These are phyloP conservation scores for barley (Hordeum vulgare) DNA, from an alignment of 176 grass and related monocot genomes.

Conservation along the genomic window MorexV3_pseudomolecules_assembly NC_058519.1:54697825-54698324, in stretches of 20 bases:
- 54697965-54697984: not conserved
- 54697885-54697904: not conserved
- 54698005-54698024: constrained; percentile 79
- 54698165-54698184: not conserved
- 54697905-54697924: not conserved
- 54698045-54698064: constrained; percentile 98
- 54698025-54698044: constrained; percentile 89
- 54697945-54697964: not conserved
- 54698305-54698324: not conserved
- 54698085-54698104: not conserved
- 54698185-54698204: not conserved
- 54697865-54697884: too few species aligned
- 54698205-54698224: not conserved
- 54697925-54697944: not conserved
- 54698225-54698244: not conserved
- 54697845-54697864: too few species aligned
- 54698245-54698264: not conserved
- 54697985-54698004: constrained; percentile 15
- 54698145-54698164: not conserved
- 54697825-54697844: too few species aligned
- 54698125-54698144: not conserved
- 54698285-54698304: not conserved
- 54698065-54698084: constrained; percentile 42
- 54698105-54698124: not conserved
- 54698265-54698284: not conserved